Percentiles rank a stretch among this genome's conserved stretches.
phyloP scores from a whole-genome alignment of 352 stramenopile genomes.

The Phytopythium ostracodes region DNA sequence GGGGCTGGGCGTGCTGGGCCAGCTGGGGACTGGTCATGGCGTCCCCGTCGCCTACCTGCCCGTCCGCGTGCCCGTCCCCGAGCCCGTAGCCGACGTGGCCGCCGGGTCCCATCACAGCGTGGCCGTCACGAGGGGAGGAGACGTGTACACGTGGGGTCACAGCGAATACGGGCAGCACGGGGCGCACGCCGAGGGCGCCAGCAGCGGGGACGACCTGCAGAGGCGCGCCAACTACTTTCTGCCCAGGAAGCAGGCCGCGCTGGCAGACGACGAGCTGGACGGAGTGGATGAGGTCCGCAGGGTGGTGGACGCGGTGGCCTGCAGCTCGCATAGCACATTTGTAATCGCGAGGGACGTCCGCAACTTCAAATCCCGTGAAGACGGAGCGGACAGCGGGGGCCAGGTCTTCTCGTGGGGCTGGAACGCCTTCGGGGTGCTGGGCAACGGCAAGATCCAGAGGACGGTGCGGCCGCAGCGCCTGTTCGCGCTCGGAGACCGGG shows the following conservation, averaged over 20 bases:
- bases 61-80: constrained; percentile 44
- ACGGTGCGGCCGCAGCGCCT: constrained; percentile 64
- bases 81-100: constrained; percentile 50
- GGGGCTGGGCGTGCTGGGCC: constrained; percentile 69
- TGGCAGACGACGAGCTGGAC: constrained; percentile 30
- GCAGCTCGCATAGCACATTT: constrained; percentile 77
- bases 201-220: constrained; percentile 68
- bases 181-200: constrained; percentile 20
- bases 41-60: constrained; percentile 64
- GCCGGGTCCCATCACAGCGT: constrained; percentile 78
- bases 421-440: constrained; percentile 77
- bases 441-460: constrained; percentile 71
- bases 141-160: constrained; percentile 77
- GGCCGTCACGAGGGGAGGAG: constrained; percentile 43
- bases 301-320: constrained; percentile 32
- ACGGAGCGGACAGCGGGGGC: no score
- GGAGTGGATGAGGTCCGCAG: not conserved
- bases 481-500: constrained; percentile 55
- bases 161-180: constrained; percentile 84
- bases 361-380: no score
- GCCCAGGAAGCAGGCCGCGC: constrained; percentile 49
- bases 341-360: constrained; percentile 39
- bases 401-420: constrained; percentile 84
- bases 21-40: constrained; percentile 44
- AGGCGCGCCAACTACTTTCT: constrained; percentile 73